phyloP scores from a whole-genome alignment of 2,329 filamentous ascomycete species.

The Fusarium sp. region DNA sequence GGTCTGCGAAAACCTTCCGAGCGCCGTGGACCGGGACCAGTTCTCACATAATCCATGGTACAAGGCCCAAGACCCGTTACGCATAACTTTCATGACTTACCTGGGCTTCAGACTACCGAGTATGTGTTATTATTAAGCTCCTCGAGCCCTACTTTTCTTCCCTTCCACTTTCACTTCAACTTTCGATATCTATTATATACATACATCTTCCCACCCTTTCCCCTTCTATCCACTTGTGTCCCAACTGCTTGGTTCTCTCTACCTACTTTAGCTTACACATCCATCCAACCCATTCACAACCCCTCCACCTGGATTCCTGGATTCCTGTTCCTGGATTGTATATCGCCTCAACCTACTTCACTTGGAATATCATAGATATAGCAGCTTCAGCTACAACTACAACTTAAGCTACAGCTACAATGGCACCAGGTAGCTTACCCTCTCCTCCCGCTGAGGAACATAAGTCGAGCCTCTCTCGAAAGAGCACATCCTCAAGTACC shows the following conservation, averaged over 20 bases:
- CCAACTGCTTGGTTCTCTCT: constrained; percentile 37
- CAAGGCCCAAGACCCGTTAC: constrained; percentile 23
- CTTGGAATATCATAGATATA: constrained; percentile 24
- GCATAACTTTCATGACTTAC: constrained; percentile 25
- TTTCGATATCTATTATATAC: constrained; percentile 41
- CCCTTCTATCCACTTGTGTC: constrained; percentile 21
- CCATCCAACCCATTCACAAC: neutral
- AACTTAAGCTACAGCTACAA: constrained; percentile 50
- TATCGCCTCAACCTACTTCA: constrained; percentile 22
- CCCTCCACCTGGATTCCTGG: constrained; percentile 14
- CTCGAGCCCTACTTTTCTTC: constrained; percentile 31
- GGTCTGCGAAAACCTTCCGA: constrained; percentile 46
- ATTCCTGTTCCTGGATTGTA: constrained; percentile 25
- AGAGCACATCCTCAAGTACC: constrained; percentile 56
- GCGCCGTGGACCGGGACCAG: constrained; percentile 33
- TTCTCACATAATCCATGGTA: constrained; percentile 48
- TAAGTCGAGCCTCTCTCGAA: constrained; percentile 55
- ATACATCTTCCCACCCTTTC: constrained; percentile 19
- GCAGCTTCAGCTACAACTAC: constrained; percentile 50
- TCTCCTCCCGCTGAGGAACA: constrained; percentile 66
- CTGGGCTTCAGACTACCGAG: neutral
- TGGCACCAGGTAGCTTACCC: constrained; percentile 64
- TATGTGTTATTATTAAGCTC: constrained; percentile 48
- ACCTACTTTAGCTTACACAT: constrained; percentile 37
- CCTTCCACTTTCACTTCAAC: constrained; percentile 18